Percentiles rank a stretch among this genome's conserved stretches.
Conservation (phyloP, 805 yeast genomes). For the Wickerhamiella siamensis region DNA sequence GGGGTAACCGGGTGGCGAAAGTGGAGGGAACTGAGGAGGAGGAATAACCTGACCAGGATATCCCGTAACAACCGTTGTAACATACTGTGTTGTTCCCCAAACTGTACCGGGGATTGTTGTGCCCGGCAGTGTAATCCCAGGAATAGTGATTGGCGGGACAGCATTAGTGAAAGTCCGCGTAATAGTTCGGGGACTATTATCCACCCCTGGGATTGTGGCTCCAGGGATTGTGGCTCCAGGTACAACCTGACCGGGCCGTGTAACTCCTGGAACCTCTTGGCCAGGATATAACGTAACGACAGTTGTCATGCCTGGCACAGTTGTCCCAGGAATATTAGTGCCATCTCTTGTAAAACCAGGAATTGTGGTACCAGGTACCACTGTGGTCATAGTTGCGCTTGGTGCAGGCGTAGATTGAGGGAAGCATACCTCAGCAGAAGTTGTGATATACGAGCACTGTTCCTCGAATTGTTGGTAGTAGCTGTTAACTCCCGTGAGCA, state of each 20-base stretch:
- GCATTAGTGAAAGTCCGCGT: constrained; percentile 1
- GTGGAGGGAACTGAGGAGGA: neutral
- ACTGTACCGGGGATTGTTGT: neutral
- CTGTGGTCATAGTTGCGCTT: neutral
- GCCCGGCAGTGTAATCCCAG: neutral
- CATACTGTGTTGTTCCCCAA: neutral
- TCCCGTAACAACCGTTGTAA: neutral
- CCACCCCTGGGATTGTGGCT: constrained; percentile 4
- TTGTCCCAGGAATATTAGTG: neutral
- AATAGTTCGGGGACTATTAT: constrained; percentile 3
- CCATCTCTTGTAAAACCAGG: neutral
- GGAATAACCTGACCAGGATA: neutral
- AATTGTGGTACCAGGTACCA: neutral
- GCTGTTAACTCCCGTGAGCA: constrained; percentile 6
- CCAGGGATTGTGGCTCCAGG: constrained; percentile 7
- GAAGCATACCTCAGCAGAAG: constrained; percentile 7
- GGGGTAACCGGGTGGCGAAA: neutral
- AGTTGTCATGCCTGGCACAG: constrained; percentile 7
- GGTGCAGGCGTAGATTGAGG: constrained; percentile 1
- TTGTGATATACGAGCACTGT: constrained; percentile 7
- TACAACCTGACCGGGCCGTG: neutral
- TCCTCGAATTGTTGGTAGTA: constrained; percentile 5
- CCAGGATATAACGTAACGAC: neutral
- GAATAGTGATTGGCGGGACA: constrained; percentile 5
- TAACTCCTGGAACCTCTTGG: neutral